Conservation (phyloP, 2,329 filamentous ascomycete genomes). For the Venturia oleaginea region DNA sequence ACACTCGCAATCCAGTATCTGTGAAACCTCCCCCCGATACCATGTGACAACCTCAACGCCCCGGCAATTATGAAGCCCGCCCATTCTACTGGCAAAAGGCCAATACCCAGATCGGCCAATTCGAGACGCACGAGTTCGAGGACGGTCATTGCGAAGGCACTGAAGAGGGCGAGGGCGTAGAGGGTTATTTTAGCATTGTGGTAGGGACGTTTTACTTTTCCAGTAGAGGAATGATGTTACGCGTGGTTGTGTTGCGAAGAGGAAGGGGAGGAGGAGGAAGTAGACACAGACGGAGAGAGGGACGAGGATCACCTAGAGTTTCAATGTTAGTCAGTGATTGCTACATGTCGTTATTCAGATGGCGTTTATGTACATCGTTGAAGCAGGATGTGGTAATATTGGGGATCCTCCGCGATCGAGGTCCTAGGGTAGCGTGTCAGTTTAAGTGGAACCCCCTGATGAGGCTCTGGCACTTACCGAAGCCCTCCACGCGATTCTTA, state of each 20-base stretch:
- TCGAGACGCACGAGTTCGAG: not conserved
- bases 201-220: not conserved
- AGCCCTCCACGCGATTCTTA: not conserved
- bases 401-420: not conserved
- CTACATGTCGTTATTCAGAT: not conserved
- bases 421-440: not conserved
- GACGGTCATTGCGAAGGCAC: not conserved
- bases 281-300: not conserved
- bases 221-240: not conserved
- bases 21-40: not conserved
- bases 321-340: not conserved
- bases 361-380: not conserved
- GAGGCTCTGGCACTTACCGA: not conserved
- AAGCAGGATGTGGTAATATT: not conserved
- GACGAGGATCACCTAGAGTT: not conserved
- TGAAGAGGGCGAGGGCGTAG: not conserved
- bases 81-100: not conserved
- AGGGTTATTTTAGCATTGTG: not conserved
- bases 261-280: not conserved
- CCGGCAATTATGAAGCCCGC: not conserved
- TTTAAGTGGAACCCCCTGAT: not conserved
- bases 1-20: not conserved
- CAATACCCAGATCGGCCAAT: not conserved
- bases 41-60: not conserved
- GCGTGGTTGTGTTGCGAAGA: conserved; percentile 2